Percentiles rank a stretch among this genome's conserved stretches.
These are phyloP conservation scores for Achlya hypogyna DNA, from an alignment of 352 stramenopile species.

Conservation along the genomic window DNA sequence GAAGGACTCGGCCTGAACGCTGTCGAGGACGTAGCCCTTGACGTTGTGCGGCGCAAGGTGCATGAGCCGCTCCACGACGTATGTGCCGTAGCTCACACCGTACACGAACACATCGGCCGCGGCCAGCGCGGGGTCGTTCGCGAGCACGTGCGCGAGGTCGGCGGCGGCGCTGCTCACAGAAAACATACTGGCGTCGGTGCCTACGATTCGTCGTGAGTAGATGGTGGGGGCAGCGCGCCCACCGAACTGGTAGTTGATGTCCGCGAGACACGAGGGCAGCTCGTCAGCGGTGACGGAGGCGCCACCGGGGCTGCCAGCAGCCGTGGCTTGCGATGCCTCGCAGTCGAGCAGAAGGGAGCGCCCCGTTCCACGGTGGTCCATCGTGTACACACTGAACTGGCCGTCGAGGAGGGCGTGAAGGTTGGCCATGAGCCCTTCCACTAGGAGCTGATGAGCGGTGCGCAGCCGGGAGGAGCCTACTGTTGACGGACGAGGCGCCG, in stretches of 20 bases:
- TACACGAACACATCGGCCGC: slow-evolving; percentile 20
- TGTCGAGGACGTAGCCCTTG: slow-evolving; percentile 25
- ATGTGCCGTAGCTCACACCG: slow-evolving; percentile 28
- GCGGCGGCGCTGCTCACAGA: slow-evolving; percentile 67
- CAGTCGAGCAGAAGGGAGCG: slow-evolving; percentile 36
- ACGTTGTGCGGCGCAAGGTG: slow-evolving; percentile 20
- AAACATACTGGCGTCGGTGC: slow-evolving; percentile 28
- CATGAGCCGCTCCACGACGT: slow-evolving; percentile 21
- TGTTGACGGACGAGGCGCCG: slow-evolving; percentile 16
- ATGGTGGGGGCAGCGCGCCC: background rate
- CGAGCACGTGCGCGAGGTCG: slow-evolving; percentile 47
- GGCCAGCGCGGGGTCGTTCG: slow-evolving; percentile 26
- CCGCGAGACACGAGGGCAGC: slow-evolving; percentile 26
- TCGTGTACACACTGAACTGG: slow-evolving; percentile 32
- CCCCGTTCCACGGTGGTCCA: slow-evolving; percentile 46
- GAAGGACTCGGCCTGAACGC: slow-evolving; percentile 16
- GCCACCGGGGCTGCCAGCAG: slow-evolving; percentile 21
- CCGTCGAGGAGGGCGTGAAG: slow-evolving; percentile 18
- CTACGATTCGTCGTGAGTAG: background rate
- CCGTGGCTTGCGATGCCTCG: slow-evolving; percentile 28
- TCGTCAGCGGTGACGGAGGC: slow-evolving; percentile 22
- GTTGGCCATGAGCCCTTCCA: slow-evolving; percentile 25
- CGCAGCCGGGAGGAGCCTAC: slow-evolving; percentile 22
- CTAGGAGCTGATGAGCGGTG: slow-evolving; percentile 5
- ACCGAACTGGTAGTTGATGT: slow-evolving; percentile 27